Evolutionary conservation across 2,329 filamentous ascomycete genomes (phyloP).

Genomic region (Nemania bipapillata): DNA sequence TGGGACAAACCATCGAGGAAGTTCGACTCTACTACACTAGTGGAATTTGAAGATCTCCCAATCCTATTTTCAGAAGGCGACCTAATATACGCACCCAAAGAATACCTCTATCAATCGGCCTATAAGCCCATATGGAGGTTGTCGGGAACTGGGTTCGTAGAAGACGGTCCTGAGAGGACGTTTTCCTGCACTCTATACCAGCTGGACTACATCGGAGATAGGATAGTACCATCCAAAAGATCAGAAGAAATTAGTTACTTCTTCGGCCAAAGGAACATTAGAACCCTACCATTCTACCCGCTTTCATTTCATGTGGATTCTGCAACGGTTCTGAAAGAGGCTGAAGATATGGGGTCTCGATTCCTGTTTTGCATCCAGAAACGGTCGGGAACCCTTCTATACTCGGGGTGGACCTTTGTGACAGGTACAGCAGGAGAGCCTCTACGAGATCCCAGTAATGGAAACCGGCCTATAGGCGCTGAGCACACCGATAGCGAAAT

Average conservation of each 20-base stretch:
- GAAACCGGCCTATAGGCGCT: neutral
- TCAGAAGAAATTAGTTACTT: too few relatives aligned
- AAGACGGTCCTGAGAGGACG: too few relatives aligned
- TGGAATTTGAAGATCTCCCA: too few relatives aligned
- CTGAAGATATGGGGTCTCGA: neutral
- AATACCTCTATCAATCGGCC: too few relatives aligned
- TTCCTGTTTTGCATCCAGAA: neutral
- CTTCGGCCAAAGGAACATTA: neutral
- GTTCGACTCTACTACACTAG: too few relatives aligned
- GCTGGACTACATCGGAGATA: too few relatives aligned
- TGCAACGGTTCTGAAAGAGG: neutral
- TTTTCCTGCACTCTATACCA: too few relatives aligned
- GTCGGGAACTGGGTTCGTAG: too few relatives aligned
- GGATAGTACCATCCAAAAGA: too few relatives aligned
- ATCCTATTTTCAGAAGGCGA: too few relatives aligned
- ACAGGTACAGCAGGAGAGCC: neutral
- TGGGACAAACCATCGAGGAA: neutral
- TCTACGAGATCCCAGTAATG: neutral
- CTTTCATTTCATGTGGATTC: neutral
- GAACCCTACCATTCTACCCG: neutral
- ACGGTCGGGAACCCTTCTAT: neutral
- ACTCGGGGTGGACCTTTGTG: neutral
- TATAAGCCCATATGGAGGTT: too few relatives aligned
- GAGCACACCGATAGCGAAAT: conserved; percentile 2
- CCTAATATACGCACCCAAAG: too few relatives aligned